Evolutionary conservation across 768 basidiomycete genomes (phyloP), one percentile per base, ranked within the genome.

Genomic region (Trametes elegans): DNA sequence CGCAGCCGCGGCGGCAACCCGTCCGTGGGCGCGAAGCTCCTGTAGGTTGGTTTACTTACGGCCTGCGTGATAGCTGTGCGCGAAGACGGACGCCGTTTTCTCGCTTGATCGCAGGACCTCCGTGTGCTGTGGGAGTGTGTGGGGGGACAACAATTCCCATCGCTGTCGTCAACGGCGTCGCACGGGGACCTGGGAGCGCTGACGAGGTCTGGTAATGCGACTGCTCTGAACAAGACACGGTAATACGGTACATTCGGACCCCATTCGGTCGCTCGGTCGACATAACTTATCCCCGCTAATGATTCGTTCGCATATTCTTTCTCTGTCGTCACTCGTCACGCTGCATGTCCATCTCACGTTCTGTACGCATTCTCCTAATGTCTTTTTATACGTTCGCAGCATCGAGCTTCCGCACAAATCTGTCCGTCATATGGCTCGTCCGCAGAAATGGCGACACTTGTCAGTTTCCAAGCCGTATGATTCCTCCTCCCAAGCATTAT

Each of bases 1-100:
- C 79, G 87, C 53, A 80, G 79, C 57, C 76, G 78, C 54, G 85
- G 80, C 46, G 59, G 49, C 13, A 40, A 45, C 21, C 48, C 46
- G 14, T 50, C 52, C 18, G 16, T 42, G 31, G 49, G 55, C 26
- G 49, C 58, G 36, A 63, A 58, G 43, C 41, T 60, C 31, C 46
- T 53, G 16, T 58, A 49, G 34, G 21, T 13, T 21, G 28, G 29
- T 24, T 11, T 23, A 10, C 13, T n/a, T n/a, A 31, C 7, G 16
- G 8, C n/a, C 8, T 39, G 14, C 19, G 5, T 19, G 38, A 14
- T 19, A 18, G 38, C 38, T 39, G 38, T 19, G n/a, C n/a, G n/a
- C n/a, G n/a, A n/a, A n/a, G n/a, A n/a, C n/a, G n/a, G n/a, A n/a
- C n/a, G n/a, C n/a, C n/a, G n/a, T n/a, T n/a, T n/a, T n/a, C n/a